phyloP scores from a whole-genome alignment of 1,139 yeast genomes.

The Torulaspora globosa region DNA sequence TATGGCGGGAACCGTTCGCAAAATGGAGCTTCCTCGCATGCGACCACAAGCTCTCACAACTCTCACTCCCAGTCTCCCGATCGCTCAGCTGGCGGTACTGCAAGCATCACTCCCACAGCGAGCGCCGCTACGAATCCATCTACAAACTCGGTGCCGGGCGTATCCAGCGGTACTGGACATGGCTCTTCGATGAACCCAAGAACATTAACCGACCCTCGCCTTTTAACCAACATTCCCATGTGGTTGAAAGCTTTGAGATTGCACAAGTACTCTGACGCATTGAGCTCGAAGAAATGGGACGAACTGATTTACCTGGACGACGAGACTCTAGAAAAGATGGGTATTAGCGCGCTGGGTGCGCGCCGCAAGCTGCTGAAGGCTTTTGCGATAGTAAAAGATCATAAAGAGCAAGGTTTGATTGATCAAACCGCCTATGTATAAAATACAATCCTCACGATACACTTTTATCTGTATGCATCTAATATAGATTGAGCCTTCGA shows the following conservation, averaged over 20 bases:
- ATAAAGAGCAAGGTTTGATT: slow-evolving; percentile 38
- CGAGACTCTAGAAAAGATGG: slow-evolving; percentile 63
- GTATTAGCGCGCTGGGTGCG: slow-evolving; percentile 93
- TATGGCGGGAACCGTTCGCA: slow-evolving; percentile 5
- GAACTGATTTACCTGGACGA: slow-evolving; percentile 71
- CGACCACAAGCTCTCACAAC: background rate
- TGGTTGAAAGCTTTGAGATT: slow-evolving; percentile 88
- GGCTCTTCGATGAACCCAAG: slow-evolving; percentile 52
- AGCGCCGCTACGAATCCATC: slow-evolving; percentile 7
- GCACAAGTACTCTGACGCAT: slow-evolving; percentile 87
- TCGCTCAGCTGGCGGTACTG: slow-evolving; percentile 2
- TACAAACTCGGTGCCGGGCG: slow-evolving; percentile 32
- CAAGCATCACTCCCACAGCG: background rate
- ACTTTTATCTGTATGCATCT: slow-evolving; percentile 5
- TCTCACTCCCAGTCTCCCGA: slow-evolving; percentile 4
- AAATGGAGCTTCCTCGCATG: background rate
- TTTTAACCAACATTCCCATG: slow-evolving; percentile 76
- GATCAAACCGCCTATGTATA: slow-evolving; percentile 28
- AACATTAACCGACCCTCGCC: slow-evolving; percentile 59
- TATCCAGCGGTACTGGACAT: slow-evolving; percentile 16
- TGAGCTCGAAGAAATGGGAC: slow-evolving; percentile 73
- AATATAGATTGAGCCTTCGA: background rate
- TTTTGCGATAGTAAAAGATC: slow-evolving; percentile 69
- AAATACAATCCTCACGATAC: background rate
- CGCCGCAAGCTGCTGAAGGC: slow-evolving; percentile 88